phyloP scores from a whole-genome alignment of 108 stramenopile genomes.

The Stephanodiscus triporus region DNA sequence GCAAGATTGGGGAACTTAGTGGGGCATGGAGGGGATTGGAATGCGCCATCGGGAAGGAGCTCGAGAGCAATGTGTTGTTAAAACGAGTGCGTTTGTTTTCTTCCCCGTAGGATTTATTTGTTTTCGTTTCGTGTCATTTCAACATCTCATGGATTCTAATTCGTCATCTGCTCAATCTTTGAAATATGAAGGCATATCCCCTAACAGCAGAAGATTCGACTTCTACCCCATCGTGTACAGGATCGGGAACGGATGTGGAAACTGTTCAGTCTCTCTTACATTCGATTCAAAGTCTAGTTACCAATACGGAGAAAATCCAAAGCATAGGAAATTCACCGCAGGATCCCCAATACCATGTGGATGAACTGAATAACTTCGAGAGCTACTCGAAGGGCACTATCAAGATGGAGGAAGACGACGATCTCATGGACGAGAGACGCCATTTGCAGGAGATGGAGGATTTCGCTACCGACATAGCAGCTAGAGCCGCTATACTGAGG shows the following conservation, averaged over 20 bases:
- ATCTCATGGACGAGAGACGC: conserved; percentile 26
- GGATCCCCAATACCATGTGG: conserved; percentile 22
- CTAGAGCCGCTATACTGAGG: conserved; percentile 52
- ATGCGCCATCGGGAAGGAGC: conserved; percentile 33
- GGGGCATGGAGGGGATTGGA: conserved; percentile 43
- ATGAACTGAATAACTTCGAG: conserved; percentile 43
- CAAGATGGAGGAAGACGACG: conserved; percentile 33
- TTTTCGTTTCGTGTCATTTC: conserved; percentile 5
- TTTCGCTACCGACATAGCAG: conserved; percentile 40
- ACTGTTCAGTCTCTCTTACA: conserved; percentile 28
- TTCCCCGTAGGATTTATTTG: background rate
- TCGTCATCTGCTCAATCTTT: background rate
- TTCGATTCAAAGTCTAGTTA: conserved; percentile 32
- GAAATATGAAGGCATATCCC: background rate
- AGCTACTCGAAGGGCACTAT: conserved; percentile 29
- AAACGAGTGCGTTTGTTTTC: conserved; percentile 13
- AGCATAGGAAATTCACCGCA: conserved; percentile 6
- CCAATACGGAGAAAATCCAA: conserved; percentile 15
- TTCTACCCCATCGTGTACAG: conserved; percentile 28
- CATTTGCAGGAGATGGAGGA: conserved; percentile 51
- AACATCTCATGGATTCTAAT: background rate
- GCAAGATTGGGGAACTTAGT: conserved; percentile 36
- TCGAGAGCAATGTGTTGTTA: conserved; percentile 11
- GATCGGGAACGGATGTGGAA: conserved; percentile 48
- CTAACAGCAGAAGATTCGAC: background rate